Evolutionary conservation across 2,329 filamentous ascomycete genomes (phyloP), one percentile per base, ranked within the genome.

Genomic region (Sarocladiaceae sp.): DNA sequence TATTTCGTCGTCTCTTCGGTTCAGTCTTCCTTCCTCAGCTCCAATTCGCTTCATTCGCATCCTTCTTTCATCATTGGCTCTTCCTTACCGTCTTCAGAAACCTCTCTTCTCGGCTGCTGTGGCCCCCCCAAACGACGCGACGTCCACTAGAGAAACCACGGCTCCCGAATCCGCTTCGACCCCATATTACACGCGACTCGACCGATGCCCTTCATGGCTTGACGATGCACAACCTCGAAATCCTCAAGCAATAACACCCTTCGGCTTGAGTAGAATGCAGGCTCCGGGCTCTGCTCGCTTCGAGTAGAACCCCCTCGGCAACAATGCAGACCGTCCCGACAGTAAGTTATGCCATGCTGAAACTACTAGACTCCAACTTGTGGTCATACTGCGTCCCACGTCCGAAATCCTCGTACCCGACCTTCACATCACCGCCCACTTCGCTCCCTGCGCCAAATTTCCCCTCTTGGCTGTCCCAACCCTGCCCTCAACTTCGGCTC

Each of bases 291-390:
- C 58, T 56, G 60, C 54, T 55, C 55, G 56, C 58, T 60, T 54
- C 58, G 62, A 63, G 60, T 61, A 62, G 57, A 61, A 56, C 55
- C 56, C 58, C 58, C 58, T 57, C 61, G 57, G 63, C 62, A 62
- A 71, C 59, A 57, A 75, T 75, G 72, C 72, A 75, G 69, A 67
- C 72, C 54, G 67, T 75, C 64, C 71, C 72, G 55, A 70, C 64
- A 61, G 67, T 70, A 63, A 65, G 67, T 69, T 40, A 4, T 41
- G 15, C 23, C n/a, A n/a, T 41, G 23, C 29, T 29, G 37, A 41
- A 41, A 41, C 37, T 41, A 15, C 23, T 41, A 18, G 7, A 24
- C 18, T 29, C n/a, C n/a, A 39, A 19, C 37, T 18, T 27, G 18
- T 15, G 37, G 23, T 18, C 10, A 24, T 32, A 11, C 27, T n/a